Evolutionary conservation across 768 basidiomycete species (phyloP).

Genomic region (Suillus tomentosus): DNA sequence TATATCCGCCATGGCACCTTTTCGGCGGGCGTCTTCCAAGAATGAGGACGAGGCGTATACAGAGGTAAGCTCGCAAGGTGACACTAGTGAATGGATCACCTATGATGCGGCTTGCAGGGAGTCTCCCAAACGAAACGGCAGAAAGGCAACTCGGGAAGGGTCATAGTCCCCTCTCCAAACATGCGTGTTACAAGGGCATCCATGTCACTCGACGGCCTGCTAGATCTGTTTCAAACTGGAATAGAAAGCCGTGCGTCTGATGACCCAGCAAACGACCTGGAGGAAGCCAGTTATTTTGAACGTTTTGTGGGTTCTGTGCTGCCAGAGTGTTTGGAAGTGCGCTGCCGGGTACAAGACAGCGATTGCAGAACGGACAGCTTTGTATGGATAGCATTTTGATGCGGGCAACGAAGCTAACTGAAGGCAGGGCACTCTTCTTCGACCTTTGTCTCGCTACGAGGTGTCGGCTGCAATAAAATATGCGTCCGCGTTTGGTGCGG

Average conservation of each 20-base stretch:
- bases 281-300: constrained; percentile 31
- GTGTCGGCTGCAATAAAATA: constrained; percentile 36
- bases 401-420: background rate
- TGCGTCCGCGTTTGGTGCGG: constrained; percentile 16
- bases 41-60: constrained; percentile 24
- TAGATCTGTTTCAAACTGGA: constrained; percentile 23
- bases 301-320: constrained; percentile 33
- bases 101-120: background rate
- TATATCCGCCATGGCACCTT: constrained; percentile 8
- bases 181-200: constrained; percentile 22
- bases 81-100: background rate
- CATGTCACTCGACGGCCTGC: constrained; percentile 20
- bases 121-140: constrained; percentile 27
- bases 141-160: constrained; percentile 25
- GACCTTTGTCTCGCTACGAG: constrained; percentile 47
- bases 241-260: background rate
- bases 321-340: constrained; percentile 36
- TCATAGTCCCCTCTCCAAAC: constrained; percentile 1
- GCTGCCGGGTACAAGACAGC: constrained; percentile 13
- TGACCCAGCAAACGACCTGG: background rate
- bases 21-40: constrained; percentile 18
- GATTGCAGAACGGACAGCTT: background rate
- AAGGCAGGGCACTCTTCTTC: constrained; percentile 36
- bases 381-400: background rate
- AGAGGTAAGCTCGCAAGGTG: constrained; percentile 18